Base-by-base conservation (phyloP, 805 yeast species). In the Metahyphopichia silvanorum region DNA sequence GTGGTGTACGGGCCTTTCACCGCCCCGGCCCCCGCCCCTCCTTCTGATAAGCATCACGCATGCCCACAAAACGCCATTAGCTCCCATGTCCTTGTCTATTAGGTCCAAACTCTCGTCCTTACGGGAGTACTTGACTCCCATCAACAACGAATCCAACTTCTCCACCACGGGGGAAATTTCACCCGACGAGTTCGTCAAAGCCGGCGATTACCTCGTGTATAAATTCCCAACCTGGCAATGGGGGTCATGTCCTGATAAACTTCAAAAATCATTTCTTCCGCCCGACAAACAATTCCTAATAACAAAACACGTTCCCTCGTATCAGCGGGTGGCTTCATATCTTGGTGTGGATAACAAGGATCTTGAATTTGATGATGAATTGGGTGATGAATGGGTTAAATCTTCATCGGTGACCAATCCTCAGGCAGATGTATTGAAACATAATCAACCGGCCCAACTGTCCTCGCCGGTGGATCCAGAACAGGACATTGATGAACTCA, bases 181-280 rank as follows among this genome's bases (percentile, higher is more conserved):
- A 1, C 98, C 98, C 1, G 95, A 86, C 33, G 98, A 93, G 57
- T 93, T 93, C 61, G 91, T 88, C 7, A 69, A 67, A 34, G 97
- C 98, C 3, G 98, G 98, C 15, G 97, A 93, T 56, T 93, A 87
- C 57, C 64, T 93, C 37, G 89, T 82, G 20, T 81, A 79, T 58
- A 86, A 83, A 67, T 93, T 93, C 55, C 98, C 98, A 2, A 93
- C 98, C 1, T 93, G 98, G 98, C 78, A 79, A 40, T 93, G 98
- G 98, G 51, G 60, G 16, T 27, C 54, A 6, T 51, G 63, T 33
- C 63, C 71, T 20, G 50, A 55, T 32, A 46, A 37, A 27, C 47
- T 63, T 32, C 60, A 49, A 29, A 75, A 80, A 42, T 82, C 77
- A 40, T 93, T 87, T 46, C 61, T 93, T 38, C 98, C 98, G 1